Base-by-base conservation (phyloP, 306 rosid genomes). In the Lathyrus oleraceus region DNA sequence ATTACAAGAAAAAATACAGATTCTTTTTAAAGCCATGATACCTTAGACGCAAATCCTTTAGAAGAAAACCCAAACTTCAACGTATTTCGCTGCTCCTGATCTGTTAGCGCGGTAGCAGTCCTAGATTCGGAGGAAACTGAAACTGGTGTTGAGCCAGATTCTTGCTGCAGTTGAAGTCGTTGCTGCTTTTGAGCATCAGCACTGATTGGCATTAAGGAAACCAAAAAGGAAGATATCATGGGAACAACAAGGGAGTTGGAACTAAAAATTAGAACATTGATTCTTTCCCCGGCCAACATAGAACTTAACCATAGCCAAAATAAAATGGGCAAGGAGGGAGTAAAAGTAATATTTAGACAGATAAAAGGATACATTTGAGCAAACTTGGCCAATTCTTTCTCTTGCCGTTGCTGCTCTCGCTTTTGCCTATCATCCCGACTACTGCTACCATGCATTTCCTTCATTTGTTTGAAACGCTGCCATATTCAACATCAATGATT, bases 381-480 rank as follows among this genome's bases (percentile, higher is more conserved):
- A 70, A 93, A 88, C 84, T 90, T 88, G 3, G 93, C 93, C 85
- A 90, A 81, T 79, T 90, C 98, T 75, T 71, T 88, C 80, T 90
- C 98, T 77, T 86, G 90, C 48, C 96, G 98, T 78, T 93, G 96
- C 79, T 83, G 91, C 75, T 93, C 98, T 65, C 96, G 87, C 83
- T 93, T 93, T 74, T 85, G 86, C 79, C 98, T 83, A 75, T 90
- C 98, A 68, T 93, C 98, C 77, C 93, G 91, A 44, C 91, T 83
- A 70, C 96, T 88, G 28, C 86, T 14, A 52, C 98, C 98, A 48
- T 90, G 98, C 96, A 93, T 93, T 79, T 93, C 98, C 85, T 86
- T 90, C 96, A 93, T 93, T 79, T 93, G 85, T 75, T 93, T 93
- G 83, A 90, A 93, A 27, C 98, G 89, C 96, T 93, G 89, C 40